Percentiles rank a stretch among this genome's conserved stretches.
Conservation (phyloP, 208 protist species). For the Phytomonas serpens region DNA sequence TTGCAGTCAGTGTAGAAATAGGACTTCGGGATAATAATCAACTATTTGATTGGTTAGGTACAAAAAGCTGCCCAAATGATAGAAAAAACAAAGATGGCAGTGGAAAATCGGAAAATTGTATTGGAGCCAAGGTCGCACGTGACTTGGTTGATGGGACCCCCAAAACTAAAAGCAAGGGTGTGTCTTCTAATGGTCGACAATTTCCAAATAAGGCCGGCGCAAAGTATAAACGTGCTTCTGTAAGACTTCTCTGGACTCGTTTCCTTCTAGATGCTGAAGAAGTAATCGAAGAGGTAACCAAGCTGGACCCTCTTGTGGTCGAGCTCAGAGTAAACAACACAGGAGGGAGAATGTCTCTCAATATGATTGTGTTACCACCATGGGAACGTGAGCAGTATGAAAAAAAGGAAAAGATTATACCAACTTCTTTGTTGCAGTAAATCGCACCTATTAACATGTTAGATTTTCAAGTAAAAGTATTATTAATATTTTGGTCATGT, state of each 20-base stretch:
- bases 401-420: slow-evolving; percentile 17
- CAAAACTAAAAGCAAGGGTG: no score
- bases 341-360: slow-evolving; percentile 31
- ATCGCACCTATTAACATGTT: neutral
- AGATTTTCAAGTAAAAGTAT: neutral
- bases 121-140: neutral
- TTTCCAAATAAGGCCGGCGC: neutral
- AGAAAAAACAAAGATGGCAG: neutral
- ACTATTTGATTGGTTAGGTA: slow-evolving; percentile 20
- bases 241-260: neutral
- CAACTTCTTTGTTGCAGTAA: slow-evolving; percentile 18
- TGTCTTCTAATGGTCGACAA: no score
- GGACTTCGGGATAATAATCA: slow-evolving; percentile 41
- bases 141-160: neutral
- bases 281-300: neutral
- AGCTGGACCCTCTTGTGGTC: slow-evolving; percentile 21
- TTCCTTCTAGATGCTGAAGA: no score
- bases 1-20: slow-evolving; percentile 44
- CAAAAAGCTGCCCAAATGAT: slow-evolving; percentile 8
- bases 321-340: slow-evolving; percentile 26
- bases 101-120: neutral
- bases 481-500: neutral
- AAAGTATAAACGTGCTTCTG: neutral
- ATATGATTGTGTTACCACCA: slow-evolving; percentile 57
- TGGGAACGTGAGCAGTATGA: slow-evolving; percentile 39